Base-by-base conservation (phyloP, 2,329 filamentous ascomycete genomes). In the Coniochaeta sp. region DNA sequence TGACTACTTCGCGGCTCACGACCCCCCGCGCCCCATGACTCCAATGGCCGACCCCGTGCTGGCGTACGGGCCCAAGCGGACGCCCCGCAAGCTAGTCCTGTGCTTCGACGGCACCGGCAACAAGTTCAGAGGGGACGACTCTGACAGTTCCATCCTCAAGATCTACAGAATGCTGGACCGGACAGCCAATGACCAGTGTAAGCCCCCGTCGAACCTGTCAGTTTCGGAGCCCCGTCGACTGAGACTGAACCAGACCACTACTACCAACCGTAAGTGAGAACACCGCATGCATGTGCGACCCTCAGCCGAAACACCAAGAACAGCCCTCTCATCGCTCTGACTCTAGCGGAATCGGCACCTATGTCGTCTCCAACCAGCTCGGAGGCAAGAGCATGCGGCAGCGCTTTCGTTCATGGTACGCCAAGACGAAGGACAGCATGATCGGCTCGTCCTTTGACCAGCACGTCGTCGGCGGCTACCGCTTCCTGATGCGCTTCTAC, bases 401-500 rank as follows among this genome's bases (percentile, higher is more conserved):
- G 7, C 81, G 84, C 16, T 66, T 89, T 60, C 81, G 81, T 62
- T 87, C 85, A 9, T 89, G 86, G 84, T 89, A 87, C 67, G 74
- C 80, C 50, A 90, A 90, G 66, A 86, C 88, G 62, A 91, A 91
- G 65, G 90, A 95, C 71, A 90, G 88, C 3, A 90, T 90, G 10
- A 74, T 96, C 62, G 91, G 91, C 1, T 89, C 88, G 0, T 91
- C 88, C 0, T 93, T 96, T 64, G 89, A 89, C 65, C 82, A 91
- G 60, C 90, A 95, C 73, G 90, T 95, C 12, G 89, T 95, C 66
- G 90, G 87, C 8, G 90, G 89, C 1, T 95, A 95, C 73, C 86
- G 87, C 59, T 91, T 93, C 70, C 77, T 91, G 54, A 90, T 91
- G 87, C 82, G 86, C 19, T 89, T 87, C 70, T 90, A 90, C 69